Base-by-base conservation (phyloP, 2,329 filamentous ascomycete genomes). In the Ceratocystis lukuohia region DNA sequence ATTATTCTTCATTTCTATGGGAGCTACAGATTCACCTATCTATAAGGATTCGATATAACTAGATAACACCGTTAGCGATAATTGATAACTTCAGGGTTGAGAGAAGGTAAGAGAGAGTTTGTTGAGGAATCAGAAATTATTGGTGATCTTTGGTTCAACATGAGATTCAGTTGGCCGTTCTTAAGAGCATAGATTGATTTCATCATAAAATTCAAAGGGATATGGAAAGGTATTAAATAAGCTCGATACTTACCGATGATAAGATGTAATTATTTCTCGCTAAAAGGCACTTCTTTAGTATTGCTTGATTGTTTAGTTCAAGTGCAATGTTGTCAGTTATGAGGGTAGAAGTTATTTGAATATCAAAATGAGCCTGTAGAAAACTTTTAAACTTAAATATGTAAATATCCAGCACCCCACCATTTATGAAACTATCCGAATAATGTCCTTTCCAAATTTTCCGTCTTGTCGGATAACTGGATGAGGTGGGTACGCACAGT, bases 91-190 rank as follows among this genome's bases (percentile, higher is more conserved):
- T 37, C 44, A 12, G 8, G 8, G 7, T 44, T 25, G 17, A 45
- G 10, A n/a, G n/a, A 44, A 15, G 20, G n/a, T 22, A 10, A 48
- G 22, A 17, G 33, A 15, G 17, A 20, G 33, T 33, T 7, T 20
- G 46, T 22, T 41, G 8, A 50, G 17, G 12, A 46, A 10, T 66
- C 67, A 68, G 64, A 63, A 56, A 57, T 64, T 64, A 63, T 63
- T 68, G 44, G 61, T 57, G 53, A 64, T 66, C 50, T 66, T 46
- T 37, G 53, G 53, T 61, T 66, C 67, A 66, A 68, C 62, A 68
- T 57, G 53, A 50, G 71, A 76, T 84, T 85, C 80, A 80, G 83
- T 82, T 84, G 82, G 82, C 82, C 82, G 82, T 85, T 85, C 82
- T 84, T 84, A 83, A 82, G 77, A 78, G 73, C 75, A 81, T 77